Conservation (phyloP, 2,329 filamentous ascomycete species). For the Fusarium heterosporum region DNA sequence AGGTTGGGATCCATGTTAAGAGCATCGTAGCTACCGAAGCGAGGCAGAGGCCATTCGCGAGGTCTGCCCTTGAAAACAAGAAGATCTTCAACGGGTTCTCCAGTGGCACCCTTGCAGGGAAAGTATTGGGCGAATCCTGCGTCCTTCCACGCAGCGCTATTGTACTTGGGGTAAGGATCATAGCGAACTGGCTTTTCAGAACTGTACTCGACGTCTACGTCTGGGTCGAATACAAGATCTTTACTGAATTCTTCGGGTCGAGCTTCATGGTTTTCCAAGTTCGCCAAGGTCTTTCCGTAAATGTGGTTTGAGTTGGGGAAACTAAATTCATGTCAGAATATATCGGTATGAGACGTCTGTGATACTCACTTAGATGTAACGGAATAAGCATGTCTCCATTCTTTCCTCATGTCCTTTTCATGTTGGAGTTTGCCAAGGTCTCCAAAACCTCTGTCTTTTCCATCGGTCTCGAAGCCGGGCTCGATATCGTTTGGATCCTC, state of each 20-base stretch:
- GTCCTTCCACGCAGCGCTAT: slow-evolving; percentile 69
- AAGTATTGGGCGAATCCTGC: slow-evolving; percentile 68
- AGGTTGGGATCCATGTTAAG: slow-evolving; percentile 71
- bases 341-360: slow-evolving; percentile 5
- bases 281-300: slow-evolving; percentile 67
- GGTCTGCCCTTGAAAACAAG: slow-evolving; percentile 73
- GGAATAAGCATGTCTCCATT: slow-evolving; percentile 56
- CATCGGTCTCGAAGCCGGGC: slow-evolving; percentile 54
- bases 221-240: slow-evolving; percentile 51
- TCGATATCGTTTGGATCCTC: slow-evolving; percentile 53
- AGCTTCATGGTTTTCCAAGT: slow-evolving; percentile 57
- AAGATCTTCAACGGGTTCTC: slow-evolving; percentile 69
- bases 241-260: slow-evolving; percentile 49
- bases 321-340: slow-evolving; percentile 48
- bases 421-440: slow-evolving; percentile 52
- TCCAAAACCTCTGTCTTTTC: slow-evolving; percentile 50
- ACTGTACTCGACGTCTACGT: slow-evolving; percentile 55
- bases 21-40: slow-evolving; percentile 71
- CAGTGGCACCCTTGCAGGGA: slow-evolving; percentile 73
- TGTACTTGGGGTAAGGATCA: slow-evolving; percentile 79
- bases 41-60: slow-evolving; percentile 67
- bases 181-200: slow-evolving; percentile 67
- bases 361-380: slow-evolving; percentile 56
- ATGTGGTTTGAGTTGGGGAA: slow-evolving; percentile 62
- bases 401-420: slow-evolving; percentile 58